Conservation (phyloP, 495 filamentous ascomycete species). For the Parathielavia appendiculata region DNA sequence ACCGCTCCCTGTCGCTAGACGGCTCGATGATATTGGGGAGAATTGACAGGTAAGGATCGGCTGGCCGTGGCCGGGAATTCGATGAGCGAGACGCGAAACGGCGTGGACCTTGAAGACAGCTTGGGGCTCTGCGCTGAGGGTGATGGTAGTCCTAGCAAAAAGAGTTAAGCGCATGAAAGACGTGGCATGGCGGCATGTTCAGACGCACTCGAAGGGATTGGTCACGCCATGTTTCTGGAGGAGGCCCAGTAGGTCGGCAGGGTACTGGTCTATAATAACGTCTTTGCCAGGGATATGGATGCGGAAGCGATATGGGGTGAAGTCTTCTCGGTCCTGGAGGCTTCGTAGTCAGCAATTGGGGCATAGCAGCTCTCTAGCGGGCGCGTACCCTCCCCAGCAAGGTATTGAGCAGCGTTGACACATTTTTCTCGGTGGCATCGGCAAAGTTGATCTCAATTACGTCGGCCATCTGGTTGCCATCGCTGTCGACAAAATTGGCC, state of each 20-base stretch:
- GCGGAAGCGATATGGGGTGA: constrained; percentile 83
- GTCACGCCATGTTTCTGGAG: constrained; percentile 46
- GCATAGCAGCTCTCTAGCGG: background rate
- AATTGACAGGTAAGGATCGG: constrained; percentile 86
- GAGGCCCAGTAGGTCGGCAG: constrained; percentile 45
- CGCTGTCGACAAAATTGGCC: constrained; percentile 82
- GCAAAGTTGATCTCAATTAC: constrained; percentile 77
- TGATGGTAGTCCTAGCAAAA: constrained; percentile 45
- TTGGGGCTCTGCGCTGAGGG: constrained; percentile 80
- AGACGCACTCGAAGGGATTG: constrained; percentile 41
- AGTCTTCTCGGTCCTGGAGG: constrained; percentile 60
- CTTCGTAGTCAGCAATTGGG: background rate
- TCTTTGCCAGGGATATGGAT: constrained; percentile 56
- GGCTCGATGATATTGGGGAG: constrained; percentile 72
- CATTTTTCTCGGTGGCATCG: constrained; percentile 82
- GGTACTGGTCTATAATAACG: constrained; percentile 70
- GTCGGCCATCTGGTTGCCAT: constrained; percentile 56
- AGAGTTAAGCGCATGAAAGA: background rate
- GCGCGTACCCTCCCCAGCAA: constrained; percentile 70
- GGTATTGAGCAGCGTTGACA: constrained; percentile 87
- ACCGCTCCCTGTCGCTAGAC: constrained; percentile 83
- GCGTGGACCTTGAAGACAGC: constrained; percentile 92
- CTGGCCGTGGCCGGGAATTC: constrained; percentile 86
- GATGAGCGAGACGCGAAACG: constrained; percentile 81
- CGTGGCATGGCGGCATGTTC: background rate